phyloP scores from a whole-genome alignment of 495 filamentous ascomycete genomes.

The Podospora pseudopauciseta region DNA sequence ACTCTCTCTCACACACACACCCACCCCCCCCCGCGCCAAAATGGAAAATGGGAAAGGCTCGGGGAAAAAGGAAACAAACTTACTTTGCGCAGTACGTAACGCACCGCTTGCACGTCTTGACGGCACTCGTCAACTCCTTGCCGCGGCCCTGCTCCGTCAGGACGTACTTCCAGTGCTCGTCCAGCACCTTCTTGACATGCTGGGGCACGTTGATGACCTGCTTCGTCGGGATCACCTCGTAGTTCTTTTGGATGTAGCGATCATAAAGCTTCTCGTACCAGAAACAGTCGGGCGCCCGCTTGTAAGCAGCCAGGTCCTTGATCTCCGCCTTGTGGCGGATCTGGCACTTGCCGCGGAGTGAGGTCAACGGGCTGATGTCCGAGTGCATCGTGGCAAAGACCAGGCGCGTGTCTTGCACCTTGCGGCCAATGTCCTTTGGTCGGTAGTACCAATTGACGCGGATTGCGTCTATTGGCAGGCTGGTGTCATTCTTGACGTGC shows the following conservation, averaged over 20 bases:
- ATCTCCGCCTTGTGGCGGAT: slow-evolving; percentile 88
- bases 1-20: no score
- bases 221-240: slow-evolving; percentile 89
- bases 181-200: slow-evolving; percentile 88
- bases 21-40: neutral
- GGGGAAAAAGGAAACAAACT: slow-evolving; percentile 30
- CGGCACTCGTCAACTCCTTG: slow-evolving; percentile 93
- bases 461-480: slow-evolving; percentile 75
- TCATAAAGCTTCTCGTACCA: slow-evolving; percentile 99
- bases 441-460: slow-evolving; percentile 98
- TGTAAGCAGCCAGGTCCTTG: slow-evolving; percentile 73
- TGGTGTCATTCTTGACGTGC: slow-evolving; percentile 68
- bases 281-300: slow-evolving; percentile 78
- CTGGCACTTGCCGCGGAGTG: slow-evolving; percentile 86
- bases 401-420: slow-evolving; percentile 80
- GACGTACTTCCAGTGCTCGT: slow-evolving; percentile 94
- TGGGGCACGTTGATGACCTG: slow-evolving; percentile 94
- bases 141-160: slow-evolving; percentile 84
- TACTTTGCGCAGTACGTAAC: slow-evolving; percentile 83
- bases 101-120: slow-evolving; percentile 95
- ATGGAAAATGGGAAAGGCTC: slow-evolving; percentile 20
- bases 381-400: slow-evolving; percentile 98
- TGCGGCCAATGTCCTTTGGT: slow-evolving; percentile 90
- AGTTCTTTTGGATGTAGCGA: slow-evolving; percentile 94
- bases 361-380: slow-evolving; percentile 86